A percentile compares a stretch with the other conserved stretches of the same genome.
phyloP scores from a whole-genome alignment of 495 filamentous ascomycete species.

The Aspergillus sclerotioniger region DNA sequence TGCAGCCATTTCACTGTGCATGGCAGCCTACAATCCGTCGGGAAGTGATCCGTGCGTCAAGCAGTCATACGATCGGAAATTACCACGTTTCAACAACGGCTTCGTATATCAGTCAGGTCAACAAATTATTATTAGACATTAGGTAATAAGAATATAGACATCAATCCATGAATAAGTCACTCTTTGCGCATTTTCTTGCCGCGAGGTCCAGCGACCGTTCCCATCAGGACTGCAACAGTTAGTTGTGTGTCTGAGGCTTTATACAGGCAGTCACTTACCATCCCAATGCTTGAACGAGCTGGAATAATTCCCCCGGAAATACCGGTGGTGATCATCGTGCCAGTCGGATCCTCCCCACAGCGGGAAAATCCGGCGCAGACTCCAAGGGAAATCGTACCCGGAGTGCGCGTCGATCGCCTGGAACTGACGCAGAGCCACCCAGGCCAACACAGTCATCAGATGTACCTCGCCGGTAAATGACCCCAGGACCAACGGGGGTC shows the following conservation, averaged over 20 bases:
- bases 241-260: not conserved
- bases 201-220: constrained; percentile 23
- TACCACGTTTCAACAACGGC: not conserved
- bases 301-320: constrained; percentile 95
- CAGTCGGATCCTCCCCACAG: constrained; percentile 98
- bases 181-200: constrained; percentile 14
- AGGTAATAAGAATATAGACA: not conserved
- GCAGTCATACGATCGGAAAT: not conserved
- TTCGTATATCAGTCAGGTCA: not conserved
- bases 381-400: constrained; percentile 98
- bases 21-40: not conserved
- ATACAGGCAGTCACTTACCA: constrained; percentile 18
- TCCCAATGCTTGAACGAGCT: constrained; percentile 99
- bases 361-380: constrained; percentile 88
- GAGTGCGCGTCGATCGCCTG: constrained; percentile 97
- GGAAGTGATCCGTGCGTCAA: not conserved
- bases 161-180: not conserved
- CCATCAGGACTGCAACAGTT: constrained; percentile 19
- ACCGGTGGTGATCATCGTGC: constrained; percentile 94
- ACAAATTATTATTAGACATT: not conserved
- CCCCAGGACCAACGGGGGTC: constrained; percentile 80
- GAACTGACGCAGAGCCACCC: constrained; percentile 89
- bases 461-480: constrained; percentile 80
- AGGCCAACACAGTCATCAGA: constrained; percentile 93
- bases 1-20: too few species aligned